Base-by-base conservation (phyloP, 352 stramenopile species). In the Pythium rishiriense region DNA sequence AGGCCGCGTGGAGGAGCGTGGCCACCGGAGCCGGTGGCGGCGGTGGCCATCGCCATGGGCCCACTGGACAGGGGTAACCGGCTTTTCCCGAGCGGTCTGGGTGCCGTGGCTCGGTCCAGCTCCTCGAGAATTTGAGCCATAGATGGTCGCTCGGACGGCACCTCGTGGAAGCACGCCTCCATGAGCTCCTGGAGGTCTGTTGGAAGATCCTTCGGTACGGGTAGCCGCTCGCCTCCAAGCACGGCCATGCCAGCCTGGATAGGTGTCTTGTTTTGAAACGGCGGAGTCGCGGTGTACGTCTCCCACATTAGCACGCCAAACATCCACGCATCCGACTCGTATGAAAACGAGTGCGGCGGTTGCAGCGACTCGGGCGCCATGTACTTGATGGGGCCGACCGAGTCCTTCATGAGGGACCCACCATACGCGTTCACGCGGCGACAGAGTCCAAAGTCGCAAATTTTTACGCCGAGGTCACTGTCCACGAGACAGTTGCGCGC, bases 231-330 rank as follows among this genome's bases (percentile, higher is more conserved):
- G 17, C 85, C 85, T 39, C 75, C 65, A 11, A 90, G 60, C 19
- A 93, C 77, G 14, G 74, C 70, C 66, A 88, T 78, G 69, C 87
- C 85, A 2, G 82, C 84, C 58, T 91, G 73, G 7, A 87, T 64
- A 10, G 81, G 74, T 33, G 84, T 79, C 41, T 90, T 70, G 15
- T 61, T 64, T 9, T 78, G 69, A 54, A 90, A 91, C 47, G 85
- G 85, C 12, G 70, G 58, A 2, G 69, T 76, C 37, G 69, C 78
- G 0, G 74, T 88, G 58, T 78, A 91, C 11, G 82, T 91, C 59
- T 94, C 85, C 79, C 81, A 94, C 81, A 92, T 90, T 21, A 94
- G 68, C 37, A 94, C 83, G 45, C 85, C 85, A 71, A 92, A 94
- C 79, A 90, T 90, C 70, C 87, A 94, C 62, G 83, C 74, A 54